phyloP scores from a whole-genome alignment of 176 grass and related monocot species.

The Elaeis guineensis region DNA sequence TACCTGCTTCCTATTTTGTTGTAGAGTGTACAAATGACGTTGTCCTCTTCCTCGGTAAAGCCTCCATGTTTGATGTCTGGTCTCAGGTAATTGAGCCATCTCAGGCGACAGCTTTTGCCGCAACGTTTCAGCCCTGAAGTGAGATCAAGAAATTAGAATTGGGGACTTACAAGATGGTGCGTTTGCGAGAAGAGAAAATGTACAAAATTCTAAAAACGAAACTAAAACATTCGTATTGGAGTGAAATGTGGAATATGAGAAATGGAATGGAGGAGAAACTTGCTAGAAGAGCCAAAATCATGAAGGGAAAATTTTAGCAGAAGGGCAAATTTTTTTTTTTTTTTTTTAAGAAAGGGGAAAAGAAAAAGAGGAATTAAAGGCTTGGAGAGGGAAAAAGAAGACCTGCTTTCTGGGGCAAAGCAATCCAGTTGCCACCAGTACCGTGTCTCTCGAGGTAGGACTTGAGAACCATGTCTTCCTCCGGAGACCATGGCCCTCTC shows the following conservation, averaged over 20 bases:
- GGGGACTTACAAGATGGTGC: no score
- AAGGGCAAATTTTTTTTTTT: no score
- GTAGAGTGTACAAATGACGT: conserved; percentile 60
- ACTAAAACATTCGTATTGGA: not conserved
- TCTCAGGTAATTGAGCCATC: conserved; percentile 94
- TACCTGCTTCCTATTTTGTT: conserved; percentile 71
- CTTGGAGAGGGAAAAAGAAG: no score
- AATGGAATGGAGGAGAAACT: no score
- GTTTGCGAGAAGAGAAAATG: no score
- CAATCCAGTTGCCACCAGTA: conserved; percentile 74
- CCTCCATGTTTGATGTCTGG: conserved; percentile 75
- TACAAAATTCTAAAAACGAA: not conserved
- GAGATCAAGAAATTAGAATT: not conserved
- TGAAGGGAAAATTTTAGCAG: no score
- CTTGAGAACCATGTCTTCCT: conserved; percentile 65
- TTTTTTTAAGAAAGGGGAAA: no score
- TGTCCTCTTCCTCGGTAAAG: conserved; percentile 81
- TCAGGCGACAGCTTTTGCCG: conserved; percentile 78
- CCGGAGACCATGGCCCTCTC: conserved; percentile 78
- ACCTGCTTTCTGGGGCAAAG: conserved; percentile 72
- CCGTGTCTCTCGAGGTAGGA: conserved; percentile 56
- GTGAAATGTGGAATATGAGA: no score
- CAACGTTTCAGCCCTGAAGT: conserved; percentile 53
- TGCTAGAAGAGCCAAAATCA: no score
- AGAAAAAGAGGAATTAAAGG: no score